Conservation (phyloP, 148 eudicot genomes). For the Rhododendron molle region DNA sequence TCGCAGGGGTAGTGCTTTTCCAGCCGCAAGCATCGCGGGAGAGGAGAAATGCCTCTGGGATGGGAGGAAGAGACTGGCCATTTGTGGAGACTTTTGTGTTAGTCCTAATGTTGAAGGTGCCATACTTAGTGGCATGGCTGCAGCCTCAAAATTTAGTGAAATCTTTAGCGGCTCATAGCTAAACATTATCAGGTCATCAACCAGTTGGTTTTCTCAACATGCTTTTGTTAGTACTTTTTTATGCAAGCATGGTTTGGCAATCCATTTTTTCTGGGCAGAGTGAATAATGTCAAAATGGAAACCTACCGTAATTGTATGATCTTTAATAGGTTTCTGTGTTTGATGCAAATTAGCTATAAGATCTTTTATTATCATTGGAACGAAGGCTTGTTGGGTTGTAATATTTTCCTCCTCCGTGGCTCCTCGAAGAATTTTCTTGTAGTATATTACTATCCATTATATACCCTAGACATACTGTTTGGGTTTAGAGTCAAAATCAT, state of each 20-base stretch:
- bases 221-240: not conserved
- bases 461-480: not conserved
- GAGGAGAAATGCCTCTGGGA: conserved; percentile 86
- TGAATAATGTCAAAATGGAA: not conserved
- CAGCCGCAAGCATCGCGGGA: conserved; percentile 50
- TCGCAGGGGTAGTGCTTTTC: conserved; percentile 94
- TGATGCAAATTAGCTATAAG: not conserved
- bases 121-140: conserved; percentile 74
- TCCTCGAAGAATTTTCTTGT: not conserved
- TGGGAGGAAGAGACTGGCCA: conserved; percentile 48
- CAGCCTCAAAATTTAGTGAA: conserved; percentile 62
- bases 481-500: not conserved
- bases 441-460: too few species aligned
- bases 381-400: not conserved
- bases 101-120: conserved; percentile 95
- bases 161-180: conserved; percentile 29
- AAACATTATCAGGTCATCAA: not conserved
- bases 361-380: not conserved
- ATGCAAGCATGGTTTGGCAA: not conserved
- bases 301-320: not conserved
- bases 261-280: not conserved
- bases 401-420: not conserved
- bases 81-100: conserved; percentile 92
- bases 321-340: not conserved
- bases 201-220: not conserved